Evolutionary conservation across 148 eudicot species (phyloP).

Genomic region (Selenicereus undatus): DNA sequence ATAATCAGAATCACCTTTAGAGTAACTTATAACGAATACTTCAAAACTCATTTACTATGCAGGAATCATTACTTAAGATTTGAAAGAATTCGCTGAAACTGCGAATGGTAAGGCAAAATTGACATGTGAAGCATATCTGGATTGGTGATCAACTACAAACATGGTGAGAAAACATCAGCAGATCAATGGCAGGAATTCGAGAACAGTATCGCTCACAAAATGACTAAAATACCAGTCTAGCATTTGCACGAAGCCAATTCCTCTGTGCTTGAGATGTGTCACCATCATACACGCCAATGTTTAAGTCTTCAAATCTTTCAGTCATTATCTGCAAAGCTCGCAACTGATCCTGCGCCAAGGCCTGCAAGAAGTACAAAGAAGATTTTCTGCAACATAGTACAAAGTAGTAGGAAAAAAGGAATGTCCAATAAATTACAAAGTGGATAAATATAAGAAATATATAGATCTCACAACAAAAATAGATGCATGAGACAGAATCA

Average conservation of each 20-base stretch:
- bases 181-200: slow-evolving; percentile 5
- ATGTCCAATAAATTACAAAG: not conserved
- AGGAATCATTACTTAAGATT: slow-evolving; percentile 63
- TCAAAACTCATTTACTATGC: not conserved
- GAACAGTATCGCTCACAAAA: slow-evolving; percentile 5
- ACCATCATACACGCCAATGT: slow-evolving; percentile 88
- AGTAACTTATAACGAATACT: slow-evolving; percentile 5
- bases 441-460: not conserved
- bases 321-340: slow-evolving; percentile 64
- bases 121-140: slow-evolving; percentile 96
- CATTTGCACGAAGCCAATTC: slow-evolving; percentile 72
- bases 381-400: slow-evolving; percentile 4
- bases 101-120: slow-evolving; percentile 81
- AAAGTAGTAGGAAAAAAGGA: not conserved
- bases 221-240: slow-evolving; percentile 64
- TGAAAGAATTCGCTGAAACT: slow-evolving; percentile 69
- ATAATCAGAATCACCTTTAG: slow-evolving; percentile 9
- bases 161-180: slow-evolving; percentile 25
- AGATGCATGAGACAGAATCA: not conserved
- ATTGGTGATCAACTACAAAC: slow-evolving; percentile 90
- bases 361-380: slow-evolving; percentile 45
- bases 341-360: slow-evolving; percentile 95
- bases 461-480: not conserved
- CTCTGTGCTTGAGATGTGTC: slow-evolving; percentile 80
- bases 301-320: slow-evolving; percentile 42